Evolutionary conservation across 805 yeast species (phyloP).

Genomic region (Starmera caribaea): DNA sequence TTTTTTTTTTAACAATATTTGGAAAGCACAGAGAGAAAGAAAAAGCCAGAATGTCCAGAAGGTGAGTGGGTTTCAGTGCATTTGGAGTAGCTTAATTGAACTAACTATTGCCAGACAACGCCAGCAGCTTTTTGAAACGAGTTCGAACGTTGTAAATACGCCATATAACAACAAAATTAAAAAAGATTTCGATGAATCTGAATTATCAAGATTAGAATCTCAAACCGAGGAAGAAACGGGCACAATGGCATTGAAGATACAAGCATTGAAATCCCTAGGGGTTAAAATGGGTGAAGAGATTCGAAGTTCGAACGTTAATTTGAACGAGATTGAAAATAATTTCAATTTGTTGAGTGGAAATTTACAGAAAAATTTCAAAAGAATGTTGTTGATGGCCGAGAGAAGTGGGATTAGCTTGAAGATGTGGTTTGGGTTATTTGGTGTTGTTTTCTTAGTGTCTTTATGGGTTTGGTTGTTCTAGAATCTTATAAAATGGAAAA

Average conservation of each 20-base stretch:
- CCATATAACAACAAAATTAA: conserved; percentile 29
- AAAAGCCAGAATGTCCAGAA: neutral
- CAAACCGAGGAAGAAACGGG: conserved; percentile 55
- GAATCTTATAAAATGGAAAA: neutral
- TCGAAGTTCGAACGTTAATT: conserved; percentile 37
- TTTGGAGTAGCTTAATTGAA: too few relatives aligned
- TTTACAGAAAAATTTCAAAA: conserved; percentile 42
- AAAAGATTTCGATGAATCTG: conserved; percentile 39
- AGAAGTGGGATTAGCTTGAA: conserved; percentile 55
- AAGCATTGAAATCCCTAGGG: conserved; percentile 42
- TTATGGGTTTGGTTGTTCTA: conserved; percentile 35
- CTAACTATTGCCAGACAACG: too few relatives aligned
- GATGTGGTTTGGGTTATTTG: conserved; percentile 46
- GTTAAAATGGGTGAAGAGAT: conserved; percentile 59
- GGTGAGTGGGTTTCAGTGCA: neutral
- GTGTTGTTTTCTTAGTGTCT: conserved; percentile 39
- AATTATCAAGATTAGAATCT: conserved; percentile 51
- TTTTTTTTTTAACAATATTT: neutral
- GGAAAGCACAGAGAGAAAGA: neutral
- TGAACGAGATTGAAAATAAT: conserved; percentile 24
- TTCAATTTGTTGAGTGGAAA: conserved; percentile 37
- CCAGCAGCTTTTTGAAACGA: conserved; percentile 11
- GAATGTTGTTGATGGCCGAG: conserved; percentile 57
- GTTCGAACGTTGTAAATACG: conserved; percentile 25
- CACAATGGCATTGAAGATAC: conserved; percentile 43